These are phyloP conservation scores for Penicillium soppii DNA, from an alignment of 495 filamentous ascomycete species.

Conservation along the genomic window DNA sequence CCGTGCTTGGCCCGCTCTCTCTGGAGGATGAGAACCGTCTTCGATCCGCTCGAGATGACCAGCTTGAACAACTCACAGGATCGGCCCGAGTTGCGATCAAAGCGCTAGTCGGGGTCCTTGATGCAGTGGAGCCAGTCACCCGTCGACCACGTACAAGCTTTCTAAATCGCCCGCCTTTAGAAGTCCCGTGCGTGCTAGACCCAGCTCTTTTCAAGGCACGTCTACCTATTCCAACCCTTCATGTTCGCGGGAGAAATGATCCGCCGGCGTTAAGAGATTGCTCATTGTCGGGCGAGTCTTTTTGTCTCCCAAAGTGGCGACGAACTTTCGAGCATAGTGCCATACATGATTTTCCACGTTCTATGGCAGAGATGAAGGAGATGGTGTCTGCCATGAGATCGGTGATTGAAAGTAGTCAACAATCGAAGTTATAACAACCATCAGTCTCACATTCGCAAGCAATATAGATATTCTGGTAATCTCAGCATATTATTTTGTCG, in stretches of 20 bases:
- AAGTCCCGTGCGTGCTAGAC: constrained; percentile 4
- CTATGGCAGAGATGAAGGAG: not conserved
- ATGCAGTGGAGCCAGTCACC: not conserved
- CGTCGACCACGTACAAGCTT: constrained; percentile 1
- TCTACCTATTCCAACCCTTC: constrained; percentile 20
- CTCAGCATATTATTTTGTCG: too few relatives aligned
- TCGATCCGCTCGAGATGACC: not conserved
- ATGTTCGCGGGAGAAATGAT: constrained; percentile 16
- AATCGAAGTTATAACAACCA: too few relatives aligned
- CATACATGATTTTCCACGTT: constrained; percentile 15
- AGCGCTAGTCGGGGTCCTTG: not conserved
- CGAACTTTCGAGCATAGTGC: constrained; percentile 5
- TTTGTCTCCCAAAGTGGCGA: constrained; percentile 1
- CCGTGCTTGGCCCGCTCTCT: constrained; percentile 1
- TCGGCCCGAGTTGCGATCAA: not conserved
- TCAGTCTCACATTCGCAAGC: too few relatives aligned
- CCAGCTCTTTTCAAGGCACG: constrained; percentile 6
- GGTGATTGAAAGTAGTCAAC: too few relatives aligned
- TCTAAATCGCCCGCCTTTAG: not conserved
- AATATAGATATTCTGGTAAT: too few relatives aligned
- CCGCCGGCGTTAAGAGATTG: constrained; percentile 1
- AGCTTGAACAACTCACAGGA: constrained; percentile 2
- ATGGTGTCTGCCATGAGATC: constrained; percentile 3
- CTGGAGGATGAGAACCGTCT: not conserved
- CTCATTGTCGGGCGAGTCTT: not conserved